Conservation (phyloP, 805 yeast species). For the Spathaspora hagerdaliae region DNA sequence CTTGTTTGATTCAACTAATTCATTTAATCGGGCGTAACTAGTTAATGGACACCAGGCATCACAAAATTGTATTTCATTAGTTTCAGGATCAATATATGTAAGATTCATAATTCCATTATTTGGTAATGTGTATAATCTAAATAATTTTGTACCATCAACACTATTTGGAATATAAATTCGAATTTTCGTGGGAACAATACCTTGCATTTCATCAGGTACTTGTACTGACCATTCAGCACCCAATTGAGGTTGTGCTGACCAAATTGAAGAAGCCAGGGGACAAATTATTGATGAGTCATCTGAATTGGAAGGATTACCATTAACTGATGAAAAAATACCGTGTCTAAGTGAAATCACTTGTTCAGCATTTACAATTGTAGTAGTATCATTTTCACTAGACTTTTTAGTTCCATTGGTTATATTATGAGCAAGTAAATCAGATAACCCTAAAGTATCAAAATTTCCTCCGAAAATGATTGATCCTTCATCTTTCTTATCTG, state of each 20-base stretch:
- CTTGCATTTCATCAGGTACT: slow-evolving; percentile 47
- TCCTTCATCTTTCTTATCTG: slow-evolving; percentile 25
- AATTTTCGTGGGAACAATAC: slow-evolving; percentile 63
- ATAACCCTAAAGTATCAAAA: slow-evolving; percentile 59
- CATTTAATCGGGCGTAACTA: slow-evolving; percentile 30
- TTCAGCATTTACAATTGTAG: slow-evolving; percentile 47
- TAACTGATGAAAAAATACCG: slow-evolving; percentile 50
- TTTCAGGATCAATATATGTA: slow-evolving; percentile 72
- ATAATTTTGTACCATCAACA: slow-evolving; percentile 51
- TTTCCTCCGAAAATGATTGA: slow-evolving; percentile 76
- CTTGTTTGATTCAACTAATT: slow-evolving; percentile 18
- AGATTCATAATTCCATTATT: slow-evolving; percentile 88
- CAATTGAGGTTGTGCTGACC: slow-evolving; percentile 47
- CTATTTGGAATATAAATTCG: slow-evolving; percentile 62
- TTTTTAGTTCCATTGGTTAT: slow-evolving; percentile 22
- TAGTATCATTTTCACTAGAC: slow-evolving; percentile 13
- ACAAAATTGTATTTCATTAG: slow-evolving; percentile 58
- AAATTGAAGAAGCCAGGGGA: slow-evolving; percentile 47
- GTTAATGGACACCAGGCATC: slow-evolving; percentile 87
- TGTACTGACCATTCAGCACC: slow-evolving; percentile 66
- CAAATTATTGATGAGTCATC: slow-evolving; percentile 46
- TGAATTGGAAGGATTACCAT: slow-evolving; percentile 24
- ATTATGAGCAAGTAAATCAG: slow-evolving; percentile 37
- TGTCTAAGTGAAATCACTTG: slow-evolving; percentile 57
- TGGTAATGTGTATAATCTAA: slow-evolving; percentile 74